phyloP scores from a whole-genome alignment of 495 filamentous ascomycete species.

The Cercophora samala region DNA sequence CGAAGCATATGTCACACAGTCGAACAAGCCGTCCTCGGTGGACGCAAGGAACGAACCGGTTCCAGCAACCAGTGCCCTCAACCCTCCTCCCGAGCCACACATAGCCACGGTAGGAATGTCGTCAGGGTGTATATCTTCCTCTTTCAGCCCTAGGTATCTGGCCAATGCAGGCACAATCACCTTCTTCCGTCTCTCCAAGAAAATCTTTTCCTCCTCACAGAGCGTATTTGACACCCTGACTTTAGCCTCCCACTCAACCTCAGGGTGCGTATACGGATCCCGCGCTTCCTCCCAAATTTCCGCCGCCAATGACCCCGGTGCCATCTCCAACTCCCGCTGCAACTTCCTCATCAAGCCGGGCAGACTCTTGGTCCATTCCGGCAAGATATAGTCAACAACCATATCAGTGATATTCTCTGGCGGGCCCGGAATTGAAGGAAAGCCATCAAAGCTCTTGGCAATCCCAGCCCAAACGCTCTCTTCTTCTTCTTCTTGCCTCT shows the following conservation, averaged over 20 bases:
- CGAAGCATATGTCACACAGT: conserved; percentile 90
- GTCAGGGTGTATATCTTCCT: conserved; percentile 79
- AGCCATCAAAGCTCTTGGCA: conserved; percentile 53
- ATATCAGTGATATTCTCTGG: conserved; percentile 59
- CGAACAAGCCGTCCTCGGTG: conserved; percentile 80
- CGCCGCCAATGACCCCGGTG: conserved; percentile 79
- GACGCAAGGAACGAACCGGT: conserved; percentile 77
- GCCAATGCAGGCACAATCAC: conserved; percentile 69
- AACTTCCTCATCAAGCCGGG: conserved; percentile 79
- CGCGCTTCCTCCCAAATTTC: conserved; percentile 92
- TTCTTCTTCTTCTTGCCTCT: conserved; percentile 2
- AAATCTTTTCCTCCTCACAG: conserved; percentile 77
- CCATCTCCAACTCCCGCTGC: conserved; percentile 80
- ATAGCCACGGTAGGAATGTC: conserved; percentile 91
- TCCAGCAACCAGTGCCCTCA: conserved; percentile 86
- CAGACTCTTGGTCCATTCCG: conserved; percentile 74
- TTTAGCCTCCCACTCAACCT: conserved; percentile 71
- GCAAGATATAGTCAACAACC: conserved; percentile 67
- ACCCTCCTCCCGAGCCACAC: conserved; percentile 87
- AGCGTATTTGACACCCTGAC: conserved; percentile 82
- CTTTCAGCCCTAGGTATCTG: conserved; percentile 71
- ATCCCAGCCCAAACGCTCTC: conserved; percentile 57
- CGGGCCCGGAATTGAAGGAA: conserved; percentile 43
- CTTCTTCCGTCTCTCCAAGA: conserved; percentile 59
- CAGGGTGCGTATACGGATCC: conserved; percentile 76